Evolutionary conservation across 306 rosid genomes (phyloP), one percentile per base, ranked within the genome.

Genomic region (Amphicarpaea edgeworthii): DNA sequence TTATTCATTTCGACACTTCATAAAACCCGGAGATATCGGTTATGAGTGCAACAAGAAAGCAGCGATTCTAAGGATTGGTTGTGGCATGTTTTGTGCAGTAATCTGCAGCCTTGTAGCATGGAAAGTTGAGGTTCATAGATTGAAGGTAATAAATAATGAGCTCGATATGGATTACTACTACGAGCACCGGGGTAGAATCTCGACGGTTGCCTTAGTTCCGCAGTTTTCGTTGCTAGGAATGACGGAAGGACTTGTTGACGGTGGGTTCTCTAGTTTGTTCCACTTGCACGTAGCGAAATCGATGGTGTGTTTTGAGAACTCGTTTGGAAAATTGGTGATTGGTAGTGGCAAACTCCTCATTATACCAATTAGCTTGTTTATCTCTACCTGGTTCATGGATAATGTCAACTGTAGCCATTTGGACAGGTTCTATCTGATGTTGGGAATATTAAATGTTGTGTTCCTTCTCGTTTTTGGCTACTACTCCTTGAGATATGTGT

Each of bases 41-140:
- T 34, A 28, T 3, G 32, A 4, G 38, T 34, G 38, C 1, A 34
- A 34, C 8, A 34, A 5, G 38, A 38, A 41, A 66, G 72, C 12
- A 43, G 72, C 5, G 2, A 75, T 49, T 49, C 0, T 11, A 26
- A 66, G 69, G 49, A 42, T 68, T 8, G 60, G 47, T 28, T 7
- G 37, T 10, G 83, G 79, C 1, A 8, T 79, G 53, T 3, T 73
- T 32, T 65, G 43, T 65, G 73, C 79, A 8, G 43, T 45, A 0
- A 16, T 65, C 11, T 79, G 79, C 2, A 10, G 79, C 12, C 0
- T 79, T 10, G 2, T 43, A 0, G 74, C 83, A 4, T 54, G 49
- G 61, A 5, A 1, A n/a, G 83, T 79, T 43, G 83, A 79, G 46
- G 16, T 0, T 26, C 12, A 0, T 0, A 53, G 60, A 37, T 28